Evolutionary conservation across 345 rosid genomes (phyloP).

Genomic region (Sonneratia caseolaris): DNA sequence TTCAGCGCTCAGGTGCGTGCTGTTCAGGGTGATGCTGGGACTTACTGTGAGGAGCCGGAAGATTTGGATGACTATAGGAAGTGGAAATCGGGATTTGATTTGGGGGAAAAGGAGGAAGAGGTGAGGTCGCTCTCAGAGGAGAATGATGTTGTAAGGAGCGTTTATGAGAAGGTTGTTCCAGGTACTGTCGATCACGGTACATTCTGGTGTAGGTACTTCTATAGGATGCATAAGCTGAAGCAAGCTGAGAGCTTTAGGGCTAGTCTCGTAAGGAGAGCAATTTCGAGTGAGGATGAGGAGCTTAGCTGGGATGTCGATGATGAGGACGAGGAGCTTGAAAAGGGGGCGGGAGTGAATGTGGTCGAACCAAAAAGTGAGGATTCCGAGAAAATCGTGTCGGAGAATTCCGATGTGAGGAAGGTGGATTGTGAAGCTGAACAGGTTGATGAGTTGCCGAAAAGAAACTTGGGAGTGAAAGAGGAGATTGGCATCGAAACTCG

Average conservation of each 20-base stretch:
- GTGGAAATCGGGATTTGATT: constrained; percentile 53
- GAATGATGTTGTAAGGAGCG: constrained; percentile 37
- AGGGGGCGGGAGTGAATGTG: constrained; percentile 8
- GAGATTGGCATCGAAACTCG: background rate
- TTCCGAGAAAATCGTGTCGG: constrained; percentile 13
- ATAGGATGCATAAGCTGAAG: constrained; percentile 61
- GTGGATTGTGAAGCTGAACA: constrained; percentile 4
- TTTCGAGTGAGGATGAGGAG: constrained; percentile 52
- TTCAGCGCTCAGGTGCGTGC: constrained; percentile 59
- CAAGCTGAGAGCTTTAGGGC: constrained; percentile 77
- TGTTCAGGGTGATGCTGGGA: constrained; percentile 51
- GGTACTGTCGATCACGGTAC: constrained; percentile 47
- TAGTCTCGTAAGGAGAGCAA: constrained; percentile 73
- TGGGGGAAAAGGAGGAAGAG: constrained; percentile 41
- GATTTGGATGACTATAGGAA: constrained; percentile 52
- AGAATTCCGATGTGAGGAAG: constrained; percentile 3
- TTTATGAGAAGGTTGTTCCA: constrained; percentile 50
- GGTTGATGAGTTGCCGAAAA: constrained; percentile 4
- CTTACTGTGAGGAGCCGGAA: constrained; percentile 70
- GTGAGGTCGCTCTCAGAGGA: constrained; percentile 41
- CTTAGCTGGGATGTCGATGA: constrained; percentile 73
- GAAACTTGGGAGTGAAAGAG: background rate
- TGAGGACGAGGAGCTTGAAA: constrained; percentile 13
- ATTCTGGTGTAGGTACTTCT: constrained; percentile 72
- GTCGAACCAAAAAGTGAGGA: constrained; percentile 7